Evolutionary conservation across 331 rosid genomes (phyloP).

Genomic region (Rosa hybrid): DNA sequence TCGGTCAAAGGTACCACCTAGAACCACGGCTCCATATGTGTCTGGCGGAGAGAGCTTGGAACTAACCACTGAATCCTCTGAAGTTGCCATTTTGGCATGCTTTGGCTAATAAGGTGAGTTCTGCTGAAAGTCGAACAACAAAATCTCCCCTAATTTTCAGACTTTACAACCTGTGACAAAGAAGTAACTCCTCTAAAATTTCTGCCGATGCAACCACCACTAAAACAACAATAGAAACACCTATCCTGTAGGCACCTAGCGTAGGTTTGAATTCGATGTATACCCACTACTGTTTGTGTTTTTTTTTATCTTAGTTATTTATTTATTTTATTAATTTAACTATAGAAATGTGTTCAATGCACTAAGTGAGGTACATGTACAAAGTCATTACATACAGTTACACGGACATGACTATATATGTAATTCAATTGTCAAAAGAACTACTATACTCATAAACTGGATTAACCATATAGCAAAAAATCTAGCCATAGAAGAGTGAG

Average conservation of each 20-base stretch:
- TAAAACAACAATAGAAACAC: too few species aligned
- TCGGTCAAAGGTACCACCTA: conserved; percentile 93
- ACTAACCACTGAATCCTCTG: conserved; percentile 41
- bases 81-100: conserved; percentile 38
- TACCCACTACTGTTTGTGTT: background rate
- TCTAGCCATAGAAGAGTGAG: background rate
- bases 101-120: too few species aligned
- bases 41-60: conserved; percentile 60
- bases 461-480: background rate
- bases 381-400: background rate
- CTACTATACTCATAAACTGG: background rate
- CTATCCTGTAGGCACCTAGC: too few species aligned
- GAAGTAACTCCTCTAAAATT: too few species aligned
- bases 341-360: background rate
- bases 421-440: background rate
- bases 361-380: background rate
- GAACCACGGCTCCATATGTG: conserved; percentile 69
- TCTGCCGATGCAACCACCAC: too few species aligned
- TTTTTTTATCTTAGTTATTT: background rate
- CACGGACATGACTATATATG: too few species aligned
- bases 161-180: too few species aligned
- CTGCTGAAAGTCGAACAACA: too few species aligned
- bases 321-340: background rate
- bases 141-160: too few species aligned
- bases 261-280: too few species aligned